Conservation (phyloP, 164 flowering plant genomes). For the Liriodendron chinense region DNA sequence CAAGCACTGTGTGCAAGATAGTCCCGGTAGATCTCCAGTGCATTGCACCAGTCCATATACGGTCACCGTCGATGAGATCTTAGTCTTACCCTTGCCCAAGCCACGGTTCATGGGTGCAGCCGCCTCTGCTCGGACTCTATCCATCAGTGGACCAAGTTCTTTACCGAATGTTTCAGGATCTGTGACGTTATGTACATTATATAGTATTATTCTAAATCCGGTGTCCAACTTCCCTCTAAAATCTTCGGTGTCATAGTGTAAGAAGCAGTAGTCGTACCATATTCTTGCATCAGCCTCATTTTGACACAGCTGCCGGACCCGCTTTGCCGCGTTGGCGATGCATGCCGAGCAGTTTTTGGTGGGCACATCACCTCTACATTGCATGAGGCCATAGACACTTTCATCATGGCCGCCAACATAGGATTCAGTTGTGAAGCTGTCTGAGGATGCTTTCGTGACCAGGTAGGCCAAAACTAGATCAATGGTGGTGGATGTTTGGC, state of each 20-base stretch:
- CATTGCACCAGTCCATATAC: slow-evolving; percentile 6
- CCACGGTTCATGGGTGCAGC: neutral
- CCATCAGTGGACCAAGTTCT: slow-evolving; percentile 1
- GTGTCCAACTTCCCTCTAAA: slow-evolving; percentile 8
- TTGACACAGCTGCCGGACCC: neutral
- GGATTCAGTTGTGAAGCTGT: neutral
- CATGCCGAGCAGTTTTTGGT: neutral
- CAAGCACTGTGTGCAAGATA: slow-evolving; percentile 6
- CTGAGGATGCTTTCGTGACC: neutral
- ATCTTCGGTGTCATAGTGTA: neutral
- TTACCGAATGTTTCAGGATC: neutral
- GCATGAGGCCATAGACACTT: slow-evolving; percentile 5
- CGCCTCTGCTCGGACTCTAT: neutral
- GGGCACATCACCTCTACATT: slow-evolving; percentile 7
- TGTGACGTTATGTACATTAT: neutral
- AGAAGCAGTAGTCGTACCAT: slow-evolving; percentile 8
- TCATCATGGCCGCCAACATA: neutral
- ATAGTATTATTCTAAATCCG: slow-evolving; percentile 1
- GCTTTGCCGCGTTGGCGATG: neutral
- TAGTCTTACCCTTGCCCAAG: slow-evolving; percentile 3
- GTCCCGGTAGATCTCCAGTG: slow-evolving; percentile 4
- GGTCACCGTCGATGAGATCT: neutral
- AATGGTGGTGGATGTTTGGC: neutral
- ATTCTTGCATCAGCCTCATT: slow-evolving; percentile 4
- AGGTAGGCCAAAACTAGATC: neutral